Base-by-base conservation (phyloP, 257 asterid genomes). In the Ophiorrhiza pumila region DNA sequence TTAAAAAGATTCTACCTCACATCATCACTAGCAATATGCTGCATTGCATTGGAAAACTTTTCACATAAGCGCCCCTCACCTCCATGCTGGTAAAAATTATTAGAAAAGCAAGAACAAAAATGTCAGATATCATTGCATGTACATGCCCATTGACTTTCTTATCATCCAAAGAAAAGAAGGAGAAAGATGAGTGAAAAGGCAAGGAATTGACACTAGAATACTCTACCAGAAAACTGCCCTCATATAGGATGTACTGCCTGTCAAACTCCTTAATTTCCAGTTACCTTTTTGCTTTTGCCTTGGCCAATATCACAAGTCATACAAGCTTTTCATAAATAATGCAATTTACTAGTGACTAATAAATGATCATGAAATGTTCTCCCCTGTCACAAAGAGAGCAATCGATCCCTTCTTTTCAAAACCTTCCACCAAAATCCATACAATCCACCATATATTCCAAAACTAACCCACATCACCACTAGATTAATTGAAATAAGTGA, bases 61-160 rank as follows among this genome's bases (percentile, higher is more conserved):
- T 88, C 95, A 74, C 88, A 69, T 49, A 94, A 76, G 56, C 80
- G 85, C 56, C 97, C 98, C 90, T 94, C 99, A 45, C 90, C 97
- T 80, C 96, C 96, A 37, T 84, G 85, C 99, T 94, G 86, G 74
- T 69, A 71, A 42, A n/a, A 52, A 60, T 45, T 64, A 60, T 58
- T 59, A 62, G 64, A 74, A 71, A 65, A 42, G 69, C 41, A 45
- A 60, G 71, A 68, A 56, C 57, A 50, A 71, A 29, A 45, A 45
- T 49, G 58, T 43, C 32, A 65, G 73, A 53, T 22, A 74, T 15
- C 42, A 47, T 58, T 9, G 32, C 63, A 57, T 42, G 41, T 25
- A 18, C n/a, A 68, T 31, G 27, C 32, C 53, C n/a, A 32, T 55
- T 49, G 50, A 59, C n/a, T 29, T 34, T 34, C 47, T 43, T 34